Evolutionary conservation across 805 yeast species (phyloP).

Genomic region (Metschnikowia continentalis): DNA sequence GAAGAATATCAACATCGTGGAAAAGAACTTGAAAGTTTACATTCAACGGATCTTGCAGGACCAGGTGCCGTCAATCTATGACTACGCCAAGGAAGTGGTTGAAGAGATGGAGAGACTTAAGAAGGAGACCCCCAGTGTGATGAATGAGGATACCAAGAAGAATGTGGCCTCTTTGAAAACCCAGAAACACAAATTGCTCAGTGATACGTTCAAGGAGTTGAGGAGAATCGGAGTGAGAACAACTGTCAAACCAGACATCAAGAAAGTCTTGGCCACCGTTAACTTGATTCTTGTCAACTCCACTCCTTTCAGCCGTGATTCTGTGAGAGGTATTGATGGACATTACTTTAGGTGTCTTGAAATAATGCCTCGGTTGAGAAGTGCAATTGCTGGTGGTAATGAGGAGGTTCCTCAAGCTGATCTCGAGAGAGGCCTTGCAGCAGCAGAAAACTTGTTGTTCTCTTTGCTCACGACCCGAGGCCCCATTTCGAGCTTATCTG

Average conservation of each 20-base stretch:
- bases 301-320: conserved; percentile 37
- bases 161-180: conserved; percentile 59
- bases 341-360: conserved; percentile 72
- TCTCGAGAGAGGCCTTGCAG: conserved; percentile 71
- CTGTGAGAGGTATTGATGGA: conserved; percentile 40
- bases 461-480: conserved; percentile 51
- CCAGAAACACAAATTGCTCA: conserved; percentile 75
- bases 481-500: conserved; percentile 38
- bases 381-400: conserved; percentile 54
- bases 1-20: conserved; percentile 46
- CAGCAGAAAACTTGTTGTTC: conserved; percentile 65
- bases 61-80: conserved; percentile 46
- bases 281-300: conserved; percentile 58
- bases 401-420: conserved; percentile 75
- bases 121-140: conserved; percentile 70
- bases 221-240: conserved; percentile 72
- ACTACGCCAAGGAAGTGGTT: conserved; percentile 50
- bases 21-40: conserved; percentile 54
- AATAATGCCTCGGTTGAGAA: conserved; percentile 72
- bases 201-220: conserved; percentile 72
- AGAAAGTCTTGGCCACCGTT: conserved; percentile 56
- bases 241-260: conserved; percentile 61
- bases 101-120: conserved; percentile 59
- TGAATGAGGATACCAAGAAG: conserved; percentile 73
- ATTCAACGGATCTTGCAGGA: conserved; percentile 30